Percentiles rank a stretch among this genome's conserved stretches.
phyloP scores from a whole-genome alignment of 805 yeast species.

The Yamadazyma kitorensis region DNA sequence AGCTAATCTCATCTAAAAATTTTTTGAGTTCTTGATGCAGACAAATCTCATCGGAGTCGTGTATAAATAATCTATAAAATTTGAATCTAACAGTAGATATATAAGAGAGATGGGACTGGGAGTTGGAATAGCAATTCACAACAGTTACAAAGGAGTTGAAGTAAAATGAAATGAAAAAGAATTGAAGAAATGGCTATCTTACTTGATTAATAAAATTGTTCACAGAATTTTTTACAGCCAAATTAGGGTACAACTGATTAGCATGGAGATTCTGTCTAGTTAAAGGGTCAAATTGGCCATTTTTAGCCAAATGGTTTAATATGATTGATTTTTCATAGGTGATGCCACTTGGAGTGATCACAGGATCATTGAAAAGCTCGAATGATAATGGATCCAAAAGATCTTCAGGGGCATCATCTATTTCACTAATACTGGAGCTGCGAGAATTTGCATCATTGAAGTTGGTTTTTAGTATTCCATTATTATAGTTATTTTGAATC shows the following conservation, averaged over 20 bases:
- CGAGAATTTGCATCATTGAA: background rate
- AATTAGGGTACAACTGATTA: conserved; percentile 38
- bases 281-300: conserved; percentile 38
- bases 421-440: conserved; percentile 4
- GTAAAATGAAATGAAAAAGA: no score
- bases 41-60: background rate
- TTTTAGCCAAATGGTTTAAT: conserved; percentile 30
- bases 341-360: conserved; percentile 42
- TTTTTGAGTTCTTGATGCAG: conserved; percentile 3
- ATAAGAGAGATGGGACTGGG: no score
- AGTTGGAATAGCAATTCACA: no score
- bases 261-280: conserved; percentile 33
- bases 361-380: conserved; percentile 40
- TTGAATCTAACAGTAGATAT: no score
- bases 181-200: background rate
- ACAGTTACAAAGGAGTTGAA: no score
- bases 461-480: conserved; percentile 18
- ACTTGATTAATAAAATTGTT: conserved; percentile 16
- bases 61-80: background rate
- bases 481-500: conserved; percentile 22
- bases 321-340: conserved; percentile 40
- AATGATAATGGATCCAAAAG: conserved; percentile 39
- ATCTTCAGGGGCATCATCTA: conserved; percentile 32
- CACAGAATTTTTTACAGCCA: conserved; percentile 38
- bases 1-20: conserved; percentile 1